These are phyloP conservation scores for Saccharomyces hybrid DNA, from an alignment of 1,139 yeast species.

Conservation along the genomic window DNA sequence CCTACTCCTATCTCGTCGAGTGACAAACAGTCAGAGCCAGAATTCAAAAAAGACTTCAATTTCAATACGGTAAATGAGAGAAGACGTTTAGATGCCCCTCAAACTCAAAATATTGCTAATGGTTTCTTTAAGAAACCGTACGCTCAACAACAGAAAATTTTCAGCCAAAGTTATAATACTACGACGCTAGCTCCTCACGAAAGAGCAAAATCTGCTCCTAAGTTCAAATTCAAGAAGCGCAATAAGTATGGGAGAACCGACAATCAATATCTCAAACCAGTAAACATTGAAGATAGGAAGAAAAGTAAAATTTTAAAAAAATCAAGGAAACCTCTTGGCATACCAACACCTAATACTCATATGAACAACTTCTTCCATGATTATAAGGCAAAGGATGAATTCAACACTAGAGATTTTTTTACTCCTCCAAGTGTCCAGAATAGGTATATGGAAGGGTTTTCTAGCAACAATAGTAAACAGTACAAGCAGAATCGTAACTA, in stretches of 20 bases:
- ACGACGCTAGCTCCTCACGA: constrained; percentile 2
- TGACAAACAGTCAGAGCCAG: constrained; percentile 9
- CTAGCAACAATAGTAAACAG: constrained; percentile 36
- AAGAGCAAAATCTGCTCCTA: constrained; percentile 26
- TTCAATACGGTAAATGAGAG: constrained; percentile 2
- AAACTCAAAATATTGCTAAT: not conserved
- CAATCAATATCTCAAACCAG: constrained; percentile 6
- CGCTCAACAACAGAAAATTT: not conserved
- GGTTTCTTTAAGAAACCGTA: not conserved
- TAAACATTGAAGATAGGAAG: constrained; percentile 26
- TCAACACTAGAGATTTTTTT: constrained; percentile 62
- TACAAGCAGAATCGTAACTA: constrained; percentile 10
- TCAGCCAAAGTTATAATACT: not conserved
- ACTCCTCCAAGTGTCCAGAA: constrained; percentile 71
- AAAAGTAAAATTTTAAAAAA: constrained; percentile 39
- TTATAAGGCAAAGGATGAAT: constrained; percentile 30
- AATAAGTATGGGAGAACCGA: constrained; percentile 11
- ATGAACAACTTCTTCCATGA: constrained; percentile 35
- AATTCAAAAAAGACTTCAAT: constrained; percentile 6
- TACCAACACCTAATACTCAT: constrained; percentile 45
- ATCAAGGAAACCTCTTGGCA: constrained; percentile 55
- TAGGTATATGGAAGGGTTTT: constrained; percentile 65
- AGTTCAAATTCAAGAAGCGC: constrained; percentile 22
- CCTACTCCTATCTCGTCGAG: constrained; percentile 20
- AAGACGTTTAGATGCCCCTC: not conserved